Base-by-base conservation (phyloP, 1,139 yeast species). In the Pneumocystis carinii region DNA sequence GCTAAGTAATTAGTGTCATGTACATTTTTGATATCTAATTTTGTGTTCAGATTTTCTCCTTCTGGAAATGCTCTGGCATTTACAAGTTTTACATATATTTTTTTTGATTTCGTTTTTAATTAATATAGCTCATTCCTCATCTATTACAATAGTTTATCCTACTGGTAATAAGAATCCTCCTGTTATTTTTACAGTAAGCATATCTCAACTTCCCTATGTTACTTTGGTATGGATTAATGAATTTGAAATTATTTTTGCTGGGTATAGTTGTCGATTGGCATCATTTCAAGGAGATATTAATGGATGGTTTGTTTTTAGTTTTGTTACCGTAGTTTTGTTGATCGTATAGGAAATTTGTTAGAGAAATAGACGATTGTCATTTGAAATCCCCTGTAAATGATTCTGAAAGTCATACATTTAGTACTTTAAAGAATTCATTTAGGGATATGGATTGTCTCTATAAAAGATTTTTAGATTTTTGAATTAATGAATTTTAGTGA, bases 391-490 rank as follows among this genome's bases (percentile, higher is more conserved):
- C 7, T 65, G 76, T 76, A 67, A 75, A 75, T 64, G 78, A 79
- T 64, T 81, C 78, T 67, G 78, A 75, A 63, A 77, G 74, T 12
- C 83, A 79, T 24, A 84, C 80, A 36, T 84, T 86, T 65, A 86
- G 85, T 69, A 86, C 90, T 66, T 97, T 97, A 15, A 81, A 92
- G 73, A 87, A 87, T 76, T 89, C 92, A 92, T 94, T 94, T 77
- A 86, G 90, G 75, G 96, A 92, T 75, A 79, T 92, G 80, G 99
- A 92, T 75, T 81, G 92, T 74, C 90, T 90, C 79, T 98, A 98
- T 42, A 57, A 55, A 17, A 35, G 41, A 64, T 81, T 88, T 65
- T 84, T 82, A 62, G 73, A 71, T 59, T 78, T 80, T 68, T 77
- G 79, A 48, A 24, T 48, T 66, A 75, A 77, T 70, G 79, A 72